Conservation (phyloP, 768 basidiomycete species). For the Amanita brunnescens region DNA sequence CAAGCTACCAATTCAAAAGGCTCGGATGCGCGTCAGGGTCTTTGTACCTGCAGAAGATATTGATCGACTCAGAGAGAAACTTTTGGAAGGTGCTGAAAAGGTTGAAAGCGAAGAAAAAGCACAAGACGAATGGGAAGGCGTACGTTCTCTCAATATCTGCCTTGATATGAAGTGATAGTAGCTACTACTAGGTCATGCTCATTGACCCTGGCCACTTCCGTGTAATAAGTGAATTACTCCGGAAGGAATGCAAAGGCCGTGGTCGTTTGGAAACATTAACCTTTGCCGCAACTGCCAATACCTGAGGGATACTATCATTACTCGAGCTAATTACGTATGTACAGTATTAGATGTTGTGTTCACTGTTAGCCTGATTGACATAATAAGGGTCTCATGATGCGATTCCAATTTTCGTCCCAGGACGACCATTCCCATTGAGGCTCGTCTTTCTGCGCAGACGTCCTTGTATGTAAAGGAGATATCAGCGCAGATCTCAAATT, state of each 20-base stretch:
- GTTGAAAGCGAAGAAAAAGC: conserved; percentile 77
- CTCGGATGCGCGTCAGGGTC: conserved; percentile 86
- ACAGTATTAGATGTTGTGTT: background rate
- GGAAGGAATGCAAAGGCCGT: conserved; percentile 84
- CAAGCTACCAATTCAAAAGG: conserved; percentile 87
- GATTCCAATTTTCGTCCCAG: conserved; percentile 86
- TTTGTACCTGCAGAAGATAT: conserved; percentile 61
- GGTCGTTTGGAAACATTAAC: conserved; percentile 80
- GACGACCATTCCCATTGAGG: conserved; percentile 52
- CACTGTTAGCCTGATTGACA: background rate
- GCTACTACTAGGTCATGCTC: conserved; percentile 58
- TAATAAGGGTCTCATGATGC: conserved; percentile 52
- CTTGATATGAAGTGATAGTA: background rate
- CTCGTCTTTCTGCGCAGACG: conserved; percentile 3
- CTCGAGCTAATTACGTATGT: background rate
- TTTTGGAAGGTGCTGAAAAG: conserved; percentile 68
- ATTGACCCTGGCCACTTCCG: conserved; percentile 94
- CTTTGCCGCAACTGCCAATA: conserved; percentile 51
- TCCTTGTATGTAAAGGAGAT: conserved; percentile 13
- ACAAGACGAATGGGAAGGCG: conserved; percentile 77
- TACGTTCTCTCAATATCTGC: conserved; percentile 31
- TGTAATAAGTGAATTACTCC: conserved; percentile 79
- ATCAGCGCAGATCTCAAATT: conserved; percentile 44
- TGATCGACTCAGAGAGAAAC: conserved; percentile 58
- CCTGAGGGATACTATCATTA: background rate